Evolutionary conservation across 495 filamentous ascomycete genomes (phyloP).

Genomic region (Podospora fimiseda): DNA sequence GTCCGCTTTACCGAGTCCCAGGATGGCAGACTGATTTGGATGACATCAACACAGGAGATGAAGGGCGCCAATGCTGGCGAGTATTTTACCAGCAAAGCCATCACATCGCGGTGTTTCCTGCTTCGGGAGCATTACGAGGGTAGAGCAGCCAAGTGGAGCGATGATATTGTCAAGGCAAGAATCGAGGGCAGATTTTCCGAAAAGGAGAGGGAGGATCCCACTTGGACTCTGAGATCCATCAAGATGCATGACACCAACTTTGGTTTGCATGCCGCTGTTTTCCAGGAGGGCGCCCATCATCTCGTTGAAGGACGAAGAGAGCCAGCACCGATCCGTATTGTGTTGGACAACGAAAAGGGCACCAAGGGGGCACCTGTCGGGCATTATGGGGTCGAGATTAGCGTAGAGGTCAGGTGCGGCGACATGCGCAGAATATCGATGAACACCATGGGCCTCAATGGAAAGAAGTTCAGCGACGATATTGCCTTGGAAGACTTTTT

Average conservation of each 20-base stretch:
- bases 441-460: conserved; percentile 56
- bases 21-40: conserved; percentile 65
- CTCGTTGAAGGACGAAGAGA: conserved; percentile 50
- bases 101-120: conserved; percentile 53
- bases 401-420: conserved; percentile 45
- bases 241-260: conserved; percentile 53
- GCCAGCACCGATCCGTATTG: conserved; percentile 53
- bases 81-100: conserved; percentile 43
- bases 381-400: conserved; percentile 63
- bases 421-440: conserved; percentile 42
- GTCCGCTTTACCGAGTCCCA: conserved; percentile 70
- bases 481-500: conserved; percentile 62
- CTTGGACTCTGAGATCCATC: conserved; percentile 70
- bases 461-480: conserved; percentile 58
- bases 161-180: conserved; percentile 80
- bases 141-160: conserved; percentile 66
- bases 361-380: conserved; percentile 54
- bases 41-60: conserved; percentile 55
- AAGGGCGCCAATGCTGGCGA: conserved; percentile 42
- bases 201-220: conserved; percentile 65
- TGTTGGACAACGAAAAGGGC: conserved; percentile 54
- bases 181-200: conserved; percentile 81
- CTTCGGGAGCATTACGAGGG: conserved; percentile 74
- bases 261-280: conserved; percentile 66
- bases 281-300: conserved; percentile 56